Percentiles rank a stretch among this genome's conserved stretches.
Evolutionary conservation across 371 early-diverging fungal species (phyloP).

Genomic region (Mucor mucedo): DNA sequence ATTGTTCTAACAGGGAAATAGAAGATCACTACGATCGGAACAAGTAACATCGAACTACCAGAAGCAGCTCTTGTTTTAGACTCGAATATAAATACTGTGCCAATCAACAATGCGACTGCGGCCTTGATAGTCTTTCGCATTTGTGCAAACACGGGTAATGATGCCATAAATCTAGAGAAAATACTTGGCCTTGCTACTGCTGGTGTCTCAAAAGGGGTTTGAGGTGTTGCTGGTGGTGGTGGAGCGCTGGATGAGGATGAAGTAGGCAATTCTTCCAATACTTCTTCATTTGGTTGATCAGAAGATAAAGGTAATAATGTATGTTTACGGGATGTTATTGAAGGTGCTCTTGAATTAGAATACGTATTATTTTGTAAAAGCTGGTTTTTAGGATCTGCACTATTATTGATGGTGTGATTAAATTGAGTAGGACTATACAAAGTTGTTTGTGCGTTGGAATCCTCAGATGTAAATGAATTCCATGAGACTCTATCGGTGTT

Average conservation of each 20-base stretch:
- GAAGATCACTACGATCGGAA: constrained; percentile 26
- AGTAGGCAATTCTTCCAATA: not conserved
- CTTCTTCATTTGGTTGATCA: not conserved
- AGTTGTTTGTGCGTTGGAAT: constrained; percentile 4
- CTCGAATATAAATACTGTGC: constrained; percentile 30
- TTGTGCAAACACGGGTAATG: constrained; percentile 34
- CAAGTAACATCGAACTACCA: constrained; percentile 18
- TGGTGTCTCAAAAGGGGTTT: not conserved
- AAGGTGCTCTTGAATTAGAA: too few relatives aligned
- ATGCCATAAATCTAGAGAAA: not conserved
- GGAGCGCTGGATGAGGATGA: constrained; percentile 2
- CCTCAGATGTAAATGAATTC: constrained; percentile 1
- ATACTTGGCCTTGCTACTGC: not conserved
- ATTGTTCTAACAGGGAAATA: constrained; percentile 33
- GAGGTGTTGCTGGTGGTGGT: not conserved
- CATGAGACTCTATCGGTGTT: constrained; percentile 8
- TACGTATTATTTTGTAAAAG: not conserved
- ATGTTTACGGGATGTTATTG: not conserved
- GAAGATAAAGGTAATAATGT: not conserved
- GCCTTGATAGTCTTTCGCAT: constrained; percentile 43
- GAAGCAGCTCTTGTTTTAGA: constrained; percentile 4
- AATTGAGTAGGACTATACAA: constrained; percentile 4
- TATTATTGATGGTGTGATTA: not conserved
- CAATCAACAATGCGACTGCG: constrained; percentile 36
- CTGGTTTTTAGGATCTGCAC: too few relatives aligned